Evolutionary conservation across 129 eudicot species (phyloP).

Genomic region (Centrapalus pauciflorus): DNA sequence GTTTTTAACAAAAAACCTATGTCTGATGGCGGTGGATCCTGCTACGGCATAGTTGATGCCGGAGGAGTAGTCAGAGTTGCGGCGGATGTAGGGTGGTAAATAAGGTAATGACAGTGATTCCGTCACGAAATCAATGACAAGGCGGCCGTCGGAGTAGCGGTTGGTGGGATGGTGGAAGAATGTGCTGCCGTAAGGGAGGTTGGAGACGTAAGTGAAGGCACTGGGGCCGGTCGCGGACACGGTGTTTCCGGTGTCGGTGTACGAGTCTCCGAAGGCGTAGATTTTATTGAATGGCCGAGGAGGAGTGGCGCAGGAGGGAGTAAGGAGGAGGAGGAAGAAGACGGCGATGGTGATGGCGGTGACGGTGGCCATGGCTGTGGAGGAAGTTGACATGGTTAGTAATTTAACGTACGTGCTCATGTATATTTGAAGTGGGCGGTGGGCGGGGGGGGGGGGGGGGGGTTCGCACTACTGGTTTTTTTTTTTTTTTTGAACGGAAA

Average conservation of each 20-base stretch:
- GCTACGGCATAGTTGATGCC: conserved; percentile 78
- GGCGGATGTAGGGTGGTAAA: conserved; percentile 53
- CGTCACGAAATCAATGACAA: conserved; percentile 70
- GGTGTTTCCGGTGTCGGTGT: conserved; percentile 93
- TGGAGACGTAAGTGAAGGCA: conserved; percentile 49
- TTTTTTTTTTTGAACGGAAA: too few relatives aligned
- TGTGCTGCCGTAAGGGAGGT: conserved; percentile 72
- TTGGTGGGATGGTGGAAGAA: conserved; percentile 84
- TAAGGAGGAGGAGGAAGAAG: conserved; percentile 8
- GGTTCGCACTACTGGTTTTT: not conserved
- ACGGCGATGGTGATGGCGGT: conserved; percentile 16
- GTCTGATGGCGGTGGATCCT: conserved; percentile 72
- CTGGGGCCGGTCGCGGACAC: conserved; percentile 53
- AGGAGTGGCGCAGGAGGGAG: not conserved
- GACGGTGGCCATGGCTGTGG: conserved; percentile 11
- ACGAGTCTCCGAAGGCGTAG: conserved; percentile 82
- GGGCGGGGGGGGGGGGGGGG: not conserved
- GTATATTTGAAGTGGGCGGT: not conserved
- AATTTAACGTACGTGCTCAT: not conserved
- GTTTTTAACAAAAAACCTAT: conserved; percentile 48
- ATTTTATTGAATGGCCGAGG: conserved; percentile 43
- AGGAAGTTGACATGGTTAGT: conserved; percentile 17
- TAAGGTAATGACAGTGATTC: conserved; percentile 48
- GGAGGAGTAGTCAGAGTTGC: conserved; percentile 24
- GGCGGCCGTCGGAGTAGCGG: conserved; percentile 81